Percentiles rank a stretch among this genome's conserved stretches.
Evolutionary conservation across 805 yeast genomes (phyloP).

Genomic region (Hanseniaspora jakobsenii): DNA sequence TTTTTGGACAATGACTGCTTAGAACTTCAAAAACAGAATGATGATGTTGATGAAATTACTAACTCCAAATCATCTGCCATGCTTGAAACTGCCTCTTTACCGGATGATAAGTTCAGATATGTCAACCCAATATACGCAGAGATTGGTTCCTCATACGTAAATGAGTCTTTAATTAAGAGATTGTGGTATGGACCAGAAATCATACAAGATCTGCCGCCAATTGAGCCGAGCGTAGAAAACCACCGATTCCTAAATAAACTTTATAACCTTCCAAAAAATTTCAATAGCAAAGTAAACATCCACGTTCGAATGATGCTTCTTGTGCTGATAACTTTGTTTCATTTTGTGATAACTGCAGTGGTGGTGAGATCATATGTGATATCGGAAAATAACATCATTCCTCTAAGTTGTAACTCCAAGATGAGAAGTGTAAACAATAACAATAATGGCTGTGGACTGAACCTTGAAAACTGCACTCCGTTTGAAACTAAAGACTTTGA

Average conservation of each 20-base stretch:
- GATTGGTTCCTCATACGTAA: constrained; percentile 19
- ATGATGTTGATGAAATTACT: background rate
- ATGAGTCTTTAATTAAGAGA: constrained; percentile 22
- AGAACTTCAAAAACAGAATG: background rate
- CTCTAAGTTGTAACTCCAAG: constrained; percentile 30
- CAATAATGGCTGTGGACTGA: constrained; percentile 55
- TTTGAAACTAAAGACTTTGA: constrained; percentile 33
- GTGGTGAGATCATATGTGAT: constrained; percentile 16
- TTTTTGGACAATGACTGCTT: no score
- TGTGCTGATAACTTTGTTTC: constrained; percentile 33
- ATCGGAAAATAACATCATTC: constrained; percentile 27
- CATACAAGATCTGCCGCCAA: constrained; percentile 40
- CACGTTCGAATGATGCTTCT: constrained; percentile 36
- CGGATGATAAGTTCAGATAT: background rate
- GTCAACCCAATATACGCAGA: constrained; percentile 6
- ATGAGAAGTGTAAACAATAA: constrained; percentile 66
- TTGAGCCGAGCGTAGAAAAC: background rate
- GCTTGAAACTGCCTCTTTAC: background rate
- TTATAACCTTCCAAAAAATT: constrained; percentile 35
- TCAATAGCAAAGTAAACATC: constrained; percentile 32
- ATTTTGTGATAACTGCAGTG: constrained; percentile 33
- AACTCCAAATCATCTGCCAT: background rate
- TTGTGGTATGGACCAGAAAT: constrained; percentile 48
- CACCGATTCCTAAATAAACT: constrained; percentile 18
- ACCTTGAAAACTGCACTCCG: constrained; percentile 49